Conservation (phyloP, 192 early-diverging fungal species). For the Chytriomyces sp. region DNA sequence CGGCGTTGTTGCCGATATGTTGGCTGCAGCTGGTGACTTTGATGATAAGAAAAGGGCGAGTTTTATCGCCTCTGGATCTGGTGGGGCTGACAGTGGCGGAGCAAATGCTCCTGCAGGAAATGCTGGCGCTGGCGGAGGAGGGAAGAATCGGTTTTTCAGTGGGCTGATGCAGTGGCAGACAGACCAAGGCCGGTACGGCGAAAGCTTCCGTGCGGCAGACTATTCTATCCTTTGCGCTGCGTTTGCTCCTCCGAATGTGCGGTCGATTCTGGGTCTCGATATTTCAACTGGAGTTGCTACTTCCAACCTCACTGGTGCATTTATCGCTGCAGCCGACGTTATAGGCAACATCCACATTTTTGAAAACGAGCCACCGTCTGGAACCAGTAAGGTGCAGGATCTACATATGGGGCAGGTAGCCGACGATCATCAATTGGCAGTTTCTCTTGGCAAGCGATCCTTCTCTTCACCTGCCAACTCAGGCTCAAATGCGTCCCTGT, state of each 20-base stretch:
- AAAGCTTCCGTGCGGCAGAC: constrained; percentile 19
- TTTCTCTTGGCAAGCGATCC: not conserved
- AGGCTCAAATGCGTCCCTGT: not conserved
- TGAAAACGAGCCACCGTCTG: constrained; percentile 22
- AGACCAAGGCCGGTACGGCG: constrained; percentile 19
- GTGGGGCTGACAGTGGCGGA: not conserved
- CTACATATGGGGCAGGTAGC: not conserved
- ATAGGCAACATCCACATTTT: constrained; percentile 30
- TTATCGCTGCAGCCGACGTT: constrained; percentile 19
- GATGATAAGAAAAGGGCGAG: constrained; percentile 4
- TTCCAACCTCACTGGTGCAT: constrained; percentile 16
- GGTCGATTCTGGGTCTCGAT: constrained; percentile 22
- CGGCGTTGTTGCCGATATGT: not conserved
- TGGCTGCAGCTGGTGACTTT: not conserved
- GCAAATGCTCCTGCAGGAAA: not conserved
- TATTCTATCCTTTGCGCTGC: constrained; percentile 2
- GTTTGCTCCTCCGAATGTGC: constrained; percentile 20
- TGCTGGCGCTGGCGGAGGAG: constrained; percentile 1
- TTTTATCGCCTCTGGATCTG: not conserved
- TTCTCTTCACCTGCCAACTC: not conserved
- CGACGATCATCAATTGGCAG: not conserved
- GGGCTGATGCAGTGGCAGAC: constrained; percentile 32
- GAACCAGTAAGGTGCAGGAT: not conserved
- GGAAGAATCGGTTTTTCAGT: constrained; percentile 18
- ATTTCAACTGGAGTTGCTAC: not conserved